phyloP scores from a whole-genome alignment of 352 stramenopile genomes.

The Pythium utonaiense region DNA sequence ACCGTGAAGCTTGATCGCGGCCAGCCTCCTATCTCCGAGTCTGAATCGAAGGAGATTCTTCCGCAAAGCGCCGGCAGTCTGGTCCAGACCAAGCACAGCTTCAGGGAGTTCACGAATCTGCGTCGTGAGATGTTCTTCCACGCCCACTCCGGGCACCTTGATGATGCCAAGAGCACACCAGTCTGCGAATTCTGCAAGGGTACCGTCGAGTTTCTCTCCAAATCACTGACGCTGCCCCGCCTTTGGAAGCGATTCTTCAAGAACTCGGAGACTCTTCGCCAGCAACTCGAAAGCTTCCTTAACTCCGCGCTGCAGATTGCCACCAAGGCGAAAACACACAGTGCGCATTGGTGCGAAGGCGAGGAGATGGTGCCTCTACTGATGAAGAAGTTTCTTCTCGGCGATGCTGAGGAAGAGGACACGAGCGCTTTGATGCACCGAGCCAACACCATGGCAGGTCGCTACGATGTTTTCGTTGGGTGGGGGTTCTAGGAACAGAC shows the following conservation, averaged over 20 bases:
- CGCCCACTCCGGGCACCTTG: conserved; percentile 1
- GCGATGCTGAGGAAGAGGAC: conserved; percentile 7
- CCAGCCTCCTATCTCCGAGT: too few relatives aligned
- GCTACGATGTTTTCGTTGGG: too few relatives aligned
- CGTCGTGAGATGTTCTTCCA: conserved; percentile 13
- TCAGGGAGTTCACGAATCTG: conserved; percentile 12
- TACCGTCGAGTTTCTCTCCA: neutral
- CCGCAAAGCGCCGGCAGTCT: neutral
- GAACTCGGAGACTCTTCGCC: neutral
- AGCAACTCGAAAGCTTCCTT: conserved; percentile 7
- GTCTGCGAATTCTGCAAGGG: neutral
- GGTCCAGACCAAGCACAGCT: conserved; percentile 10
- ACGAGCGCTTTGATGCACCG: neutral
- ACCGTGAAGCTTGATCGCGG: neutral
- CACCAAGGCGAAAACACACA: neutral
- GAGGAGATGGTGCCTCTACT: conserved; percentile 12
- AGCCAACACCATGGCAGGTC: too few relatives aligned
- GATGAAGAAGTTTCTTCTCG: conserved; percentile 15
- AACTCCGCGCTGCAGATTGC: conserved; percentile 3
- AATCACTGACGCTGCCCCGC: neutral
- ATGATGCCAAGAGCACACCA: neutral
- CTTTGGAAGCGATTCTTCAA: conserved; percentile 3
- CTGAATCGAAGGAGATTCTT: too few relatives aligned
- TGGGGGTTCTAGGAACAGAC: too few relatives aligned
- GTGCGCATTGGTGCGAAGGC: conserved; percentile 2